Percentiles rank a stretch among this genome's conserved stretches.
Conservation (phyloP, 176 grass and related monocot genomes). For the Aegilops sharonensis region DNA sequence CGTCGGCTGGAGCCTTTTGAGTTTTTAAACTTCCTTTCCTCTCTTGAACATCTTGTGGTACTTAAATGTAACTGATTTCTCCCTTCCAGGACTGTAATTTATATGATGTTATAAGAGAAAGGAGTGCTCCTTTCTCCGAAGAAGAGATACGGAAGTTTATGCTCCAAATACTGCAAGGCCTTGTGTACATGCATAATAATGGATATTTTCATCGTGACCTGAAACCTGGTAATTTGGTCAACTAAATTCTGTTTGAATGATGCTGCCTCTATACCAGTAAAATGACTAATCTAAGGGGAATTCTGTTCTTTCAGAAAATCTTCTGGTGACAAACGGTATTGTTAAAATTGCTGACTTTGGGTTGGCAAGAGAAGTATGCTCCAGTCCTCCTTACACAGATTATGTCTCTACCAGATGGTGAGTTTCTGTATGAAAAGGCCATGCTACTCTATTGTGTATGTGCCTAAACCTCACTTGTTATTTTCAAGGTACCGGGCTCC, state of each 20-base stretch:
- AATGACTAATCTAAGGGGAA: constrained; percentile 8
- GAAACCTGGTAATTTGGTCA: constrained; percentile 72
- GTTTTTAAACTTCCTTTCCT: not conserved
- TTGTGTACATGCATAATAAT: constrained; percentile 90
- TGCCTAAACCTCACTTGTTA: not conserved
- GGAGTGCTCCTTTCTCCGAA: constrained; percentile 53
- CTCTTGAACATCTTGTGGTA: not conserved
- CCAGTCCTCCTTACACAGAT: constrained; percentile 86
- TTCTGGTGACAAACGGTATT: constrained; percentile 61
- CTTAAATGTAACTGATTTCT: not conserved
- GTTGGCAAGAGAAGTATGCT: constrained; percentile 89
- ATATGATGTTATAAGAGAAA: constrained; percentile 81
- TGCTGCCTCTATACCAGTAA: constrained; percentile 7
- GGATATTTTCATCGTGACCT: constrained; percentile 95
- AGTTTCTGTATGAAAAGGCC: constrained; percentile 9
- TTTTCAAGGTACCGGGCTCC: constrained; percentile 81
- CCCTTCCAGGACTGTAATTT: constrained; percentile 66
- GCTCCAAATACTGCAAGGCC: constrained; percentile 81
- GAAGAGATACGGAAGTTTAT: constrained; percentile 61
- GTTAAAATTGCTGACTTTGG: constrained; percentile 97
- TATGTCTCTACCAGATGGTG: constrained; percentile 99
- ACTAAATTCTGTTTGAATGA: constrained; percentile 9
- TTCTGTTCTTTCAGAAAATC: constrained; percentile 54
- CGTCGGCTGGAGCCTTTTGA: constrained; percentile 1
- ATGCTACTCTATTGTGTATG: constrained; percentile 5